Evolutionary conservation across 331 rosid genomes (phyloP).

Genomic region (Quercus phellos): DNA sequence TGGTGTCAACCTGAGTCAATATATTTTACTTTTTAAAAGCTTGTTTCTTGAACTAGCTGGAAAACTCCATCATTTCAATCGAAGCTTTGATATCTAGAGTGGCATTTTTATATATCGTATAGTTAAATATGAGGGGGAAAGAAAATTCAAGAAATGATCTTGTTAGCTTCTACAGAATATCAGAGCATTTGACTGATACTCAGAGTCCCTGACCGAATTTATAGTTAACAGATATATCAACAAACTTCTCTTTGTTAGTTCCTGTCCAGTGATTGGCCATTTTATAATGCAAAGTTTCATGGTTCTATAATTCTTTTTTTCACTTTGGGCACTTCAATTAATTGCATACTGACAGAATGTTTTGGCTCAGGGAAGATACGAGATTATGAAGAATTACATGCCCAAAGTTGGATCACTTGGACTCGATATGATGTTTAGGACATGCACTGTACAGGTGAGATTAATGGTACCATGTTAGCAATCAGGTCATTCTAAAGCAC

Average conservation of each 20-base stretch:
- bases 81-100: not conserved
- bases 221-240: not conserved
- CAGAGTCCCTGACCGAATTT: not conserved
- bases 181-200: not conserved
- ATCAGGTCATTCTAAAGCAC: not conserved
- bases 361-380: slow-evolving; percentile 88
- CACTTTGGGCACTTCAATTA: slow-evolving; percentile 7
- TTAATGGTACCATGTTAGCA: slow-evolving; percentile 4
- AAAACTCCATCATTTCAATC: not conserved
- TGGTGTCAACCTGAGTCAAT: not conserved
- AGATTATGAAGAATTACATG: slow-evolving; percentile 93
- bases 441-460: slow-evolving; percentile 95
- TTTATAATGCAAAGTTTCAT: not conserved
- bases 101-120: not conserved
- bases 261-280: slow-evolving; percentile 8
- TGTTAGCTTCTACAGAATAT: not conserved
- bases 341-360: slow-evolving; percentile 29
- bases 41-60: slow-evolving; percentile 14
- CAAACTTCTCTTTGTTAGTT: not conserved
- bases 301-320: not conserved
- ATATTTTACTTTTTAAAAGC: not conserved
- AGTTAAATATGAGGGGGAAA: not conserved
- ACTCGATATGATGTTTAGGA: slow-evolving; percentile 99
- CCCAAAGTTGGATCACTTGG: slow-evolving; percentile 97
- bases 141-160: not conserved